A percentile compares a stretch with the other conserved stretches of the same genome.
Conservation (phyloP, 768 basidiomycete genomes). For the Boletus patriciae region DNA sequence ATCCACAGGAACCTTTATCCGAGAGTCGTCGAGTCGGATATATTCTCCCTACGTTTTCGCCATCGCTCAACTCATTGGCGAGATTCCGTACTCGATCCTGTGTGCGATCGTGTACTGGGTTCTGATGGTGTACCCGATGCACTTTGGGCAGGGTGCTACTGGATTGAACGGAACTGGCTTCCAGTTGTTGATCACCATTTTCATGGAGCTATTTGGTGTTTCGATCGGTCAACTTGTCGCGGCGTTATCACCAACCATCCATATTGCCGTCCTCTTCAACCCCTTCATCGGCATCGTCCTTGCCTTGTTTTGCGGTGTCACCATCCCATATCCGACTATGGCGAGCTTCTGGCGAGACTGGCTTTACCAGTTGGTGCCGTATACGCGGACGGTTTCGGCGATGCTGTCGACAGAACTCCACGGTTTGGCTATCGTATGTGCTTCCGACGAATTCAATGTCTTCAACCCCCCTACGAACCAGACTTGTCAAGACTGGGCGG, state of each 20-base stretch:
- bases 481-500: slow-evolving; percentile 70
- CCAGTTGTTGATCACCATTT: slow-evolving; percentile 66
- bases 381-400: slow-evolving; percentile 66
- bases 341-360: slow-evolving; percentile 72
- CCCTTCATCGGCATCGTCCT: slow-evolving; percentile 70
- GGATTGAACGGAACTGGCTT: slow-evolving; percentile 67
- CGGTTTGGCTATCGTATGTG: slow-evolving; percentile 64
- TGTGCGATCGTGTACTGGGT: slow-evolving; percentile 77
- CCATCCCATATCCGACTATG: slow-evolving; percentile 66
- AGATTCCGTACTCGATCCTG: slow-evolving; percentile 72
- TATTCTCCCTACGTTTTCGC: slow-evolving; percentile 87
- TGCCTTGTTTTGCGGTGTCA: slow-evolving; percentile 77
- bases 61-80: slow-evolving; percentile 75
- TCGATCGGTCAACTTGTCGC: slow-evolving; percentile 74
- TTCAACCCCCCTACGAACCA: slow-evolving; percentile 76
- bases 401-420: slow-evolving; percentile 79
- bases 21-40: slow-evolving; percentile 79
- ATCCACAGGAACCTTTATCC: slow-evolving; percentile 38
- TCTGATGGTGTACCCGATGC: slow-evolving; percentile 70
- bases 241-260: slow-evolving; percentile 72
- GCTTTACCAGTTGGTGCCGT: slow-evolving; percentile 73
- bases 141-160: slow-evolving; percentile 61
- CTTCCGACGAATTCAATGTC: slow-evolving; percentile 62
- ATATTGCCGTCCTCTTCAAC: slow-evolving; percentile 78
- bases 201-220: slow-evolving; percentile 73